Percentiles rank a stretch among this genome's conserved stretches.
These are phyloP conservation scores for Cystobasidium ongulense DNA, from an alignment of 768 basidiomycete species.

Conservation along the genomic window DNA sequence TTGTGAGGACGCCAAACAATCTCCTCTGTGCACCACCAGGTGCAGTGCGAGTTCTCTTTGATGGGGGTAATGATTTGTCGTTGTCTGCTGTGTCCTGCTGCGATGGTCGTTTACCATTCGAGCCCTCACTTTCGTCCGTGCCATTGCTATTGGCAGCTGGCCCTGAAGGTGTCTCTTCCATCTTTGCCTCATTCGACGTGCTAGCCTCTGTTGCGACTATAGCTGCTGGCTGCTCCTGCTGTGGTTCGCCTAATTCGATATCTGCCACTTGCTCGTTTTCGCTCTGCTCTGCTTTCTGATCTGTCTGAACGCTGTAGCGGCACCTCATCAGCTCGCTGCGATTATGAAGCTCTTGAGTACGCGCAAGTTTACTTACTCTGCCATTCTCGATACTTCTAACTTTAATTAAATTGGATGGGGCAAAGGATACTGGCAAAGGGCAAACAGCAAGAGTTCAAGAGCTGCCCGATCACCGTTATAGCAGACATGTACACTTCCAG, in stretches of 20 bases:
- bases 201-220: neutral
- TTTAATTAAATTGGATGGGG: neutral
- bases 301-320: neutral
- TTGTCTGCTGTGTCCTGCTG: neutral
- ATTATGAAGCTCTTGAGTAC: neutral
- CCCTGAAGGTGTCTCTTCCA: neutral
- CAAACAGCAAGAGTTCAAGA: neutral
- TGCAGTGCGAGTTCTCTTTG: constrained; percentile 15
- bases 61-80: constrained; percentile 1
- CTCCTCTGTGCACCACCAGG: constrained; percentile 14
- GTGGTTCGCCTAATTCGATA: neutral
- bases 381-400: neutral
- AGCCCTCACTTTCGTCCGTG: neutral
- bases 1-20: constrained; percentile 30
- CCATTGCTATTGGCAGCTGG: neutral
- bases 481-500: neutral
- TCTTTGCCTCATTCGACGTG: neutral
- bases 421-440: neutral
- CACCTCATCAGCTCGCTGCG: neutral
- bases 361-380: neutral
- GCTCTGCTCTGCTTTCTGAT: neutral
- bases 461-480: neutral
- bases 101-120: neutral
- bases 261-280: neutral
- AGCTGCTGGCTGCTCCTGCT: neutral